phyloP scores from a whole-genome alignment of 495 filamentous ascomycete genomes.

The Aspergillus conjunctus region DNA sequence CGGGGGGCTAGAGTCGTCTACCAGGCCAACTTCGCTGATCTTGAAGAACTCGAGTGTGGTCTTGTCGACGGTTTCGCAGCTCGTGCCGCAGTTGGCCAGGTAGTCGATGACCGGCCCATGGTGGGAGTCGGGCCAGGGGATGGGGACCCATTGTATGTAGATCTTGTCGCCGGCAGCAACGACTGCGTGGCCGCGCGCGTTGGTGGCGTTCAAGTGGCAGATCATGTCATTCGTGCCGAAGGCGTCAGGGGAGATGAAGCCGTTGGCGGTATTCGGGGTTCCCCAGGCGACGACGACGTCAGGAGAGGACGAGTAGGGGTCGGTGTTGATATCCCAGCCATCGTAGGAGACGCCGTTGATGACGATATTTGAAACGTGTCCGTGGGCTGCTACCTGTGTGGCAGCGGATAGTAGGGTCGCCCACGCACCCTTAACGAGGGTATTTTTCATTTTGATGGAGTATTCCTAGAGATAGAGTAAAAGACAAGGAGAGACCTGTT shows the following conservation, averaged over 20 bases:
- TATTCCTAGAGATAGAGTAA: not conserved
- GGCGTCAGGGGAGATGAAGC: slow-evolving; percentile 50
- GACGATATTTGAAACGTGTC: slow-evolving; percentile 35
- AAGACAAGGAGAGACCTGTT: not conserved
- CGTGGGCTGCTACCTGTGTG: slow-evolving; percentile 30
- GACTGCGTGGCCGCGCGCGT: slow-evolving; percentile 40
- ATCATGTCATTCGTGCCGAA: slow-evolving; percentile 49
- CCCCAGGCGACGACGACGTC: slow-evolving; percentile 50
- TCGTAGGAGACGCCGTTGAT: slow-evolving; percentile 35
- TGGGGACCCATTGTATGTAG: slow-evolving; percentile 39
- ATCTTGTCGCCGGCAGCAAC: slow-evolving; percentile 49
- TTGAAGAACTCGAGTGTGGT: slow-evolving; percentile 64
- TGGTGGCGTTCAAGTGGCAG: slow-evolving; percentile 49
- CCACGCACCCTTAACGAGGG: not conserved
- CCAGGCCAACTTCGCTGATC: slow-evolving; percentile 56
- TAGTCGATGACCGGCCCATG: slow-evolving; percentile 65
- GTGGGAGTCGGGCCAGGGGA: slow-evolving; percentile 49
- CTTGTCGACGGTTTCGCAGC: slow-evolving; percentile 59
- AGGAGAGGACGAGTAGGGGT: slow-evolving; percentile 39
- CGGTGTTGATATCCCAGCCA: slow-evolving; percentile 49
- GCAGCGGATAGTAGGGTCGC: slow-evolving; percentile 14
- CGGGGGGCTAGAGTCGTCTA: slow-evolving; percentile 38
- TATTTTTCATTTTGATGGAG: slow-evolving; percentile 9
- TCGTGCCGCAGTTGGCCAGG: slow-evolving; percentile 62
- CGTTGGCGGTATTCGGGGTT: slow-evolving; percentile 50